Conservation (phyloP, 108 stramenopile genomes). For the Seminavis robusta region DNA sequence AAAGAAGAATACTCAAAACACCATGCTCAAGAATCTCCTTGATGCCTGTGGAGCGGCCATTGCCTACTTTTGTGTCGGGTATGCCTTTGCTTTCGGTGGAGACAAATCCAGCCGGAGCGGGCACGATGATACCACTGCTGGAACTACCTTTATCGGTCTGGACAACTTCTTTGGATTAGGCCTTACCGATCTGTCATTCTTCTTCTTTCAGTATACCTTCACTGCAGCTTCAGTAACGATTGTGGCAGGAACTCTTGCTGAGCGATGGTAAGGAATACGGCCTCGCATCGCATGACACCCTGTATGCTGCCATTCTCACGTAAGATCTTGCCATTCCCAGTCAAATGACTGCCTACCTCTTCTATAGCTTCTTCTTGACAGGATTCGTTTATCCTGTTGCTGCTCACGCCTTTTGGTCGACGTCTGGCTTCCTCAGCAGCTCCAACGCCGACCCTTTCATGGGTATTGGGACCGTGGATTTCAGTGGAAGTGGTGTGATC, state of each 20-base stretch:
- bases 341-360: conserved; percentile 83
- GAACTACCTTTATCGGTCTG: conserved; percentile 58
- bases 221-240: conserved; percentile 85
- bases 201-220: conserved; percentile 85
- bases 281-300: too few species aligned
- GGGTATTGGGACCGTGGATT: conserved; percentile 67
- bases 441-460: conserved; percentile 16
- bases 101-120: too few species aligned
- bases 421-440: conserved; percentile 36
- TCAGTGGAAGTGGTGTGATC: conserved; percentile 74
- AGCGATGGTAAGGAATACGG: conserved; percentile 84
- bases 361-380: conserved; percentile 66
- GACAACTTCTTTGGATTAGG: conserved; percentile 48
- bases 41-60: conserved; percentile 82
- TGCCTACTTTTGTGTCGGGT: conserved; percentile 76
- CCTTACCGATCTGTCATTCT: conserved; percentile 43
- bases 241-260: conserved; percentile 91
- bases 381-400: conserved; percentile 80
- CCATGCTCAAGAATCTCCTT: conserved; percentile 79
- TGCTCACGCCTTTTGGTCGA: conserved; percentile 60
- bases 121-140: conserved; percentile 6
- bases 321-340: too few species aligned
- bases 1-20: conserved; percentile 84
- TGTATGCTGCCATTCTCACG: conserved; percentile 44
- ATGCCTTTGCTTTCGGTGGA: conserved; percentile 78